These are phyloP conservation scores for Aspergillus amoenus DNA, from an alignment of 2,329 filamentous ascomycete species.

Conservation along the genomic window DNA sequence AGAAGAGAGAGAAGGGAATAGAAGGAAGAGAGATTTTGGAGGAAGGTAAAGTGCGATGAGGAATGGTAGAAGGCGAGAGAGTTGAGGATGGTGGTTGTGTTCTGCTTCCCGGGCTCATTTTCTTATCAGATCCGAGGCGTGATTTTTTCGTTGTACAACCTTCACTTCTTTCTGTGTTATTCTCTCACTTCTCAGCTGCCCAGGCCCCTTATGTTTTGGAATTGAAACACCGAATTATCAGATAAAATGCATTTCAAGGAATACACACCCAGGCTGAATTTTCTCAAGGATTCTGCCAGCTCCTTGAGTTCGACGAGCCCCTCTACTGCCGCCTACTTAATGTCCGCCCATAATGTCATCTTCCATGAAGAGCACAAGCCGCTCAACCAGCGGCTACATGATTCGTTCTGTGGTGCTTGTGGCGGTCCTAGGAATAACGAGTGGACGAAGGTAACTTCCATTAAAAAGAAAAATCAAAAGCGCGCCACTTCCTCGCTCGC, in stretches of 20 bases:
- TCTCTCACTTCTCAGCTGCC: not conserved
- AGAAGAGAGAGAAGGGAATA: not conserved
- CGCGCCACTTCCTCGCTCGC: slow-evolving; percentile 8
- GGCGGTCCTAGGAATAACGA: slow-evolving; percentile 36
- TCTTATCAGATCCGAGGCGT: slow-evolving; percentile 8
- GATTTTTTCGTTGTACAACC: not conserved
- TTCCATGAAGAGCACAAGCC: slow-evolving; percentile 34
- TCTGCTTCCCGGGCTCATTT: not conserved
- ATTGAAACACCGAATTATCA: not conserved
- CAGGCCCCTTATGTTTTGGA: not conserved
- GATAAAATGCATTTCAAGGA: slow-evolving; percentile 24
- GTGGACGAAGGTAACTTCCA: slow-evolving; percentile 29
- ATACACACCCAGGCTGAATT: slow-evolving; percentile 30
- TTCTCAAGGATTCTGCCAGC: slow-evolving; percentile 38
- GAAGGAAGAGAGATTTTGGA: not conserved
- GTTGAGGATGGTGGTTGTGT: slow-evolving; percentile 9
- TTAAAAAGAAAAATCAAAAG: slow-evolving; percentile 23
- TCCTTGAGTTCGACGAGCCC: slow-evolving; percentile 32
- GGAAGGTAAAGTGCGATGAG: not conserved
- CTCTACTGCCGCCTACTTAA: slow-evolving; percentile 43
- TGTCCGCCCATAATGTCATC: slow-evolving; percentile 37
- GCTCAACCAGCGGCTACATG: slow-evolving; percentile 32
- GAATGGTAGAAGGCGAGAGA: slow-evolving; percentile 8
- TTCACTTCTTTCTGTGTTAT: not conserved
- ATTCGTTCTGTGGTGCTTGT: slow-evolving; percentile 40